A percentile compares a stretch with the other conserved stretches of the same genome.
phyloP scores from a whole-genome alignment of 179 eudicot species.

The Pouteria campechiana region DNA sequence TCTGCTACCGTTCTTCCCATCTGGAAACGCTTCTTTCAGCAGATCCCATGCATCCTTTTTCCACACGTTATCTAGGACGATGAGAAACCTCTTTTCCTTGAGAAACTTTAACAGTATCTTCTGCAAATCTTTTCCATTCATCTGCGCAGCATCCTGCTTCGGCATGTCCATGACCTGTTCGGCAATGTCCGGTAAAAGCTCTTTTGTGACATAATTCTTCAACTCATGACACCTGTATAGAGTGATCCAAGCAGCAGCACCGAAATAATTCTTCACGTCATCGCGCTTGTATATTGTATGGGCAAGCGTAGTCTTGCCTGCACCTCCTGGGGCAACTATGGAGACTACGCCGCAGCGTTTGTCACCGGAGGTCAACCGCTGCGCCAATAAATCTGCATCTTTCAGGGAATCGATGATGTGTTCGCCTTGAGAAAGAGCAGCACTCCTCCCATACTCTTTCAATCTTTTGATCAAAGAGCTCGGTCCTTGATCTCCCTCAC shows the following conservation, averaged over 20 bases:
- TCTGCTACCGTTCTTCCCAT: conserved; percentile 11
- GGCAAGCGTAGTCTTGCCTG: conserved; percentile 31
- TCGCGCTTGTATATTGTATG: conserved; percentile 11
- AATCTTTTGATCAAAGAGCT: too few species aligned
- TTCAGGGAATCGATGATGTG: conserved; percentile 6
- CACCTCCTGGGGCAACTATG: conserved; percentile 17
- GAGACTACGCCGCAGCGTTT: background rate
- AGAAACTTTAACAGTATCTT: conserved; percentile 1
- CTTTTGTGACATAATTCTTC: conserved; percentile 1
- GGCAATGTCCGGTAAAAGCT: conserved; percentile 10
- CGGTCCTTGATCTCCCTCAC: too few species aligned
- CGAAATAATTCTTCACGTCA: conserved; percentile 11
- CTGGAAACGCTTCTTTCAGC: conserved; percentile 10
- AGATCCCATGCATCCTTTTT: background rate
- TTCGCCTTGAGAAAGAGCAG: too few species aligned
- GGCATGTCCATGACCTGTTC: conserved; percentile 10
- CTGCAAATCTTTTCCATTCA: background rate
- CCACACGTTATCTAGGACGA: conserved; percentile 16
- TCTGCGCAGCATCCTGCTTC: conserved; percentile 6
- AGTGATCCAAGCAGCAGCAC: conserved; percentile 18
- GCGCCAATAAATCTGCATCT: background rate
- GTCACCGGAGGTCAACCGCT: background rate
- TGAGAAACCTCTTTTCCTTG: conserved; percentile 9
- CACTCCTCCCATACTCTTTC: too few species aligned
- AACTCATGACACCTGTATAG: too few species aligned